These are phyloP conservation scores for Scutellaria minor DNA, from an alignment of 257 asterid genomes.

Conservation along the genomic window DNA sequence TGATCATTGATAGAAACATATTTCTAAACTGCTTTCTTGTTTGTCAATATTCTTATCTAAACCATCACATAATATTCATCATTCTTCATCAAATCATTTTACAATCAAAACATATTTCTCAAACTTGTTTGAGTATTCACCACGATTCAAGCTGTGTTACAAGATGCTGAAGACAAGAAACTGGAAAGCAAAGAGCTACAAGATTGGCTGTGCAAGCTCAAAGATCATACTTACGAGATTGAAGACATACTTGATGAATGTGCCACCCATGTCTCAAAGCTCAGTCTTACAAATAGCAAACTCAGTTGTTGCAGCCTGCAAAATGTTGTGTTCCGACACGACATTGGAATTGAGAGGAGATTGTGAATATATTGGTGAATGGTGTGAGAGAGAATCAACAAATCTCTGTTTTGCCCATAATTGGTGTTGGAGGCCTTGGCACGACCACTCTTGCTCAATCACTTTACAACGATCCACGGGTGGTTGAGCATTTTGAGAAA, in stretches of 20 bases:
- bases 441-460: constrained; percentile 37
- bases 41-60: no score
- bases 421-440: constrained; percentile 25
- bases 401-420: no score
- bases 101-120: no score
- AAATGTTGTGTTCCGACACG: no score
- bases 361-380: no score
- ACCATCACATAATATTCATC: no score
- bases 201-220: constrained; percentile 42
- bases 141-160: constrained; percentile 39
- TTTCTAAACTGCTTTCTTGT: no score
- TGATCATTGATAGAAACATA: no score
- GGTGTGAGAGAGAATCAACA: no score
- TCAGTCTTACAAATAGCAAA: not conserved
- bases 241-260: constrained; percentile 45
- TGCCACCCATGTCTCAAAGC: no score
- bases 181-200: constrained; percentile 24
- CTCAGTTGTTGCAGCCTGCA: not conserved
- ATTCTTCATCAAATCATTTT: no score
- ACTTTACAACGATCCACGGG: constrained; percentile 29
- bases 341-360: no score
- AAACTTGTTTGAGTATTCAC: not conserved
- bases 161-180: not conserved
- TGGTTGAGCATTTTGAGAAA: constrained; percentile 26
- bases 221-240: constrained; percentile 28